phyloP scores from a whole-genome alignment of 2,329 filamentous ascomycete genomes.

The Aotearoamyces nothofagi region DNA sequence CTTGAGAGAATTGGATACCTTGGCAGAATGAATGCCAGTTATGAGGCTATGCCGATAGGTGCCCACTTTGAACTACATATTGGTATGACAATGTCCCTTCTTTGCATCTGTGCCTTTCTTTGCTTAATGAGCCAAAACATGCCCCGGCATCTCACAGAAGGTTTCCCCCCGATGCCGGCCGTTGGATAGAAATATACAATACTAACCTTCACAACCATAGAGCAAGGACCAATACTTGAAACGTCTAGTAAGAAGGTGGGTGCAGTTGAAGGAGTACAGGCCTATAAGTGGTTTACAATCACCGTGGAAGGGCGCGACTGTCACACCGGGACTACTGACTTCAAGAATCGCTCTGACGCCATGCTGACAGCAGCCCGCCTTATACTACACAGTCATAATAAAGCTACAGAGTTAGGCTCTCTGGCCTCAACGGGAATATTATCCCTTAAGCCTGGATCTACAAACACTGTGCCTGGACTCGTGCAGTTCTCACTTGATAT shows the following conservation, averaged over 20 bases:
- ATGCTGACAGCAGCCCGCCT: conserved; percentile 51
- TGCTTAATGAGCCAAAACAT: too few relatives aligned
- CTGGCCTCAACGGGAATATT: conserved; percentile 59
- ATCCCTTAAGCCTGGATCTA: conserved; percentile 48
- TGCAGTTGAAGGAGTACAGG: conserved; percentile 54
- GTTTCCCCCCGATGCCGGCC: too few relatives aligned
- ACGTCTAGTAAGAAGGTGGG: conserved; percentile 45
- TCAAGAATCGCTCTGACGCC: conserved; percentile 50
- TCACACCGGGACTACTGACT: conserved; percentile 63
- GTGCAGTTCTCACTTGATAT: conserved; percentile 58
- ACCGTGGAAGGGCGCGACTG: conserved; percentile 50
- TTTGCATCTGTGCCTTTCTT: too few relatives aligned
- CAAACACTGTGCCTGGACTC: conserved; percentile 57
- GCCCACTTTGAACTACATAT: conserved; percentile 79
- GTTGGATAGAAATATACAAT: conserved; percentile 9
- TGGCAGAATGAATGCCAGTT: conserved; percentile 37
- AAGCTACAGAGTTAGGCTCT: conserved; percentile 42
- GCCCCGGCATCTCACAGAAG: too few relatives aligned
- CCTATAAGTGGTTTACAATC: conserved; percentile 39
- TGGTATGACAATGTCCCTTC: too few relatives aligned
- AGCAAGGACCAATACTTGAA: conserved; percentile 62
- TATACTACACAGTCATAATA: conserved; percentile 48
- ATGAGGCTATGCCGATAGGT: conserved; percentile 47
- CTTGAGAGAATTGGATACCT: conserved; percentile 59
- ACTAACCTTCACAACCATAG: too few relatives aligned